Conservation (phyloP, 108 stramenopile genomes). For the Cyclotella choctawhatcheeana region DNA sequence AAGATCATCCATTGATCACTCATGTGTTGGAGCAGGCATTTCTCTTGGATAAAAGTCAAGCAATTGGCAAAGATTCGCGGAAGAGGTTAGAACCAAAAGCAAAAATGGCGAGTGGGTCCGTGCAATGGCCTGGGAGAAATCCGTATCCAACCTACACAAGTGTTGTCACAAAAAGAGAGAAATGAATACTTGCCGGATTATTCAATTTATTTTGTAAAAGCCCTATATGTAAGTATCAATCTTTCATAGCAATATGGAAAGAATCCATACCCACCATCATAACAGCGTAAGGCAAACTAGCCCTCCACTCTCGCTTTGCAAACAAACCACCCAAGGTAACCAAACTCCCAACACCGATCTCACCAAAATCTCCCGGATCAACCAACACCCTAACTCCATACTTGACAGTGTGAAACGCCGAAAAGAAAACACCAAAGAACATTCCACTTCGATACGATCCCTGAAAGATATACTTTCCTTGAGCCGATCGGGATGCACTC, state of each 20-base stretch:
- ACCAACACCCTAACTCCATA: conserved; percentile 67
- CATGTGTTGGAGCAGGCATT: conserved; percentile 6
- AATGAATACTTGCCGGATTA: not conserved
- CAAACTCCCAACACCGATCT: conserved; percentile 64
- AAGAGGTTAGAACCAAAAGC: not conserved
- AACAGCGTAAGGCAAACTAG: conserved; percentile 78
- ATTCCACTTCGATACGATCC: conserved; percentile 68
- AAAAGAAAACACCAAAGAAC: conserved; percentile 77
- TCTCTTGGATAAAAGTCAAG: not conserved
- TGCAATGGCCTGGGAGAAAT: conserved; percentile 5
- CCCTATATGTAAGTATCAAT: conserved; percentile 20
- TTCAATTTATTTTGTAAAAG: not conserved
- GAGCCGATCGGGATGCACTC: conserved; percentile 74
- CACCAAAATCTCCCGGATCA: conserved; percentile 74
- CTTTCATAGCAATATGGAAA: conserved; percentile 71
- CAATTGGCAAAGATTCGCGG: not conserved
- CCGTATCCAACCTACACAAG: conserved; percentile 9
- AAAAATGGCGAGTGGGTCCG: conserved; percentile 3
- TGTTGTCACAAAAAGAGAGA: not conserved
- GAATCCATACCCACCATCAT: conserved; percentile 88
- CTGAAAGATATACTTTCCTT: conserved; percentile 75
- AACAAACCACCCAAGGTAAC: conserved; percentile 66
- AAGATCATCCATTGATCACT: conserved; percentile 15
- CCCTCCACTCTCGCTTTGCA: conserved; percentile 66
- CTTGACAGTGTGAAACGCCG: conserved; percentile 69